These are phyloP conservation scores for Fraxinus nigra DNA, from an alignment of 305 asterid species.

Conservation along the genomic window DNA sequence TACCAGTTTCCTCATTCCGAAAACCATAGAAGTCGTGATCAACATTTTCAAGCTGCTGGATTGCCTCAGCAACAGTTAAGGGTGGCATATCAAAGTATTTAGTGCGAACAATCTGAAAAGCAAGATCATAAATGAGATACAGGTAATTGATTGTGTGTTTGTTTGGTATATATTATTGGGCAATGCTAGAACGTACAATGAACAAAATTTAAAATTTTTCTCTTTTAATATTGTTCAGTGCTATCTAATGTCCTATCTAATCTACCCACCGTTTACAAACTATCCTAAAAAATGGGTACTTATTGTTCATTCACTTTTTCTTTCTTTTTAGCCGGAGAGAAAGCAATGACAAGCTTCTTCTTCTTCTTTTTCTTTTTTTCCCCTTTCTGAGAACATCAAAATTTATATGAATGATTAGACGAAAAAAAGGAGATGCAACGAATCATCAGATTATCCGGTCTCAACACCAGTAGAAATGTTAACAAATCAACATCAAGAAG, in stretches of 20 bases:
- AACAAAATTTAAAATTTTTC: not conserved
- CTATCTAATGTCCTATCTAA: not conserved
- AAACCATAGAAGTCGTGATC: slow-evolving; percentile 92
- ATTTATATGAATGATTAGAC: not conserved
- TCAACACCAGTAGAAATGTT: not conserved
- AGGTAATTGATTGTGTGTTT: not conserved
- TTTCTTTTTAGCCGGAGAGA: not conserved
- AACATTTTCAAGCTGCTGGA: slow-evolving; percentile 81
- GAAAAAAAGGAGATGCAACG: not conserved
- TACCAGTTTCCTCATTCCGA: slow-evolving; percentile 88
- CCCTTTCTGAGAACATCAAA: not conserved
- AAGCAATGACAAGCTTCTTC: not conserved
- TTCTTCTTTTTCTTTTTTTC: too few relatives aligned
- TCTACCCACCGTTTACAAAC: not conserved
- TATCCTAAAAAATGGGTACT: not conserved
- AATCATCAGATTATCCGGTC: not conserved
- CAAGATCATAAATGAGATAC: not conserved
- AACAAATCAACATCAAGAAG: not conserved
- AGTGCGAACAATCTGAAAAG: slow-evolving; percentile 71
- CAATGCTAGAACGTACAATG: not conserved
- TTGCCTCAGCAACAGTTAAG: slow-evolving; percentile 72
- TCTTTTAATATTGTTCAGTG: not conserved
- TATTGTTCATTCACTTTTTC: not conserved
- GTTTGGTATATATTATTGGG: not conserved
- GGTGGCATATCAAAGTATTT: slow-evolving; percentile 97